Evolutionary conservation across 331 rosid species (phyloP).

Genomic region (Prunus yedoensis): DNA sequence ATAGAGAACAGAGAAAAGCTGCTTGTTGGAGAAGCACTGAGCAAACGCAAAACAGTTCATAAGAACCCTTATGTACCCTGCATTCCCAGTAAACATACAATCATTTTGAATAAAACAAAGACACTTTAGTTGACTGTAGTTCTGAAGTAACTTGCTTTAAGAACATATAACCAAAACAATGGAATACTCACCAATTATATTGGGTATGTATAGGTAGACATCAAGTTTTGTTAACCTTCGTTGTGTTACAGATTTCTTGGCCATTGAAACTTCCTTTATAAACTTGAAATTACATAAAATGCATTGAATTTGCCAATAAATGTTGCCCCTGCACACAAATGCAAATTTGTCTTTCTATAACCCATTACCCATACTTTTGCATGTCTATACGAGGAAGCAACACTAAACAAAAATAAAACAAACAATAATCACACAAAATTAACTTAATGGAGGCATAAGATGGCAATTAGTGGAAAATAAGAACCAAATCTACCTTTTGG

Average conservation of each 20-base stretch:
- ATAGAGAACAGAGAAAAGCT: constrained; percentile 68
- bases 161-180: constrained; percentile 13
- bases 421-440: background rate
- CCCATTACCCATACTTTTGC: background rate
- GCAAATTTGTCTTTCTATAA: background rate
- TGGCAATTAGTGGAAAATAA: background rate
- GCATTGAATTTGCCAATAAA: constrained; percentile 32
- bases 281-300: constrained; percentile 28
- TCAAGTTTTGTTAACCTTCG: constrained; percentile 54
- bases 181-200: constrained; percentile 79
- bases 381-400: too few relatives aligned
- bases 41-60: constrained; percentile 74
- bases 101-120: constrained; percentile 8
- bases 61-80: constrained; percentile 87
- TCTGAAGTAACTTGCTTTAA: constrained; percentile 4
- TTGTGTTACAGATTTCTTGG: constrained; percentile 48
- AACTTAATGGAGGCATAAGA: background rate
- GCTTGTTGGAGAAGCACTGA: constrained; percentile 70
- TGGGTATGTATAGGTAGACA: constrained; percentile 88
- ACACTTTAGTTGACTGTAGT: background rate
- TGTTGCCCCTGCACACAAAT: constrained; percentile 47
- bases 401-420: background rate
- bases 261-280: constrained; percentile 57
- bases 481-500: constrained; percentile 2
- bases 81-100: constrained; percentile 27